Conservation (phyloP, 805 yeast species). For the Diddensiella caesifluorescens region DNA sequence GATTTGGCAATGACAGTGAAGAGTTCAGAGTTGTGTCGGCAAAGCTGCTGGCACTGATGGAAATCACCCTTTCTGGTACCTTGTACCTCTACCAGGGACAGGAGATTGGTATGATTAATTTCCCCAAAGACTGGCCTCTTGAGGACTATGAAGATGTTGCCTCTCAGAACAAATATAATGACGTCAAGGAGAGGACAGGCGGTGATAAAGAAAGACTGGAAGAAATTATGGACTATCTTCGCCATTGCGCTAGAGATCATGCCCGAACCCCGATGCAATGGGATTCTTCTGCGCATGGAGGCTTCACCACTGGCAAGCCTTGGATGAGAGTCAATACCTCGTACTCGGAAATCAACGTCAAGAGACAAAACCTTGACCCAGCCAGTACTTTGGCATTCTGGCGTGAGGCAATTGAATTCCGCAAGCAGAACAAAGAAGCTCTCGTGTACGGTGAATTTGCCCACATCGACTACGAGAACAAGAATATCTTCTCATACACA, state of each 20-base stretch:
- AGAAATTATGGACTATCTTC: constrained; percentile 16
- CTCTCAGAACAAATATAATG: constrained; percentile 26
- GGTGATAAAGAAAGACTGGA: constrained; percentile 6
- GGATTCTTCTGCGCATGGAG: constrained; percentile 41
- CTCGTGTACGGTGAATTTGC: constrained; percentile 43
- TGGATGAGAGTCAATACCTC: constrained; percentile 52
- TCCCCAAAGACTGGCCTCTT: constrained; percentile 39
- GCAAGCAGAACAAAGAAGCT: constrained; percentile 42
- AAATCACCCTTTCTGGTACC: constrained; percentile 47
- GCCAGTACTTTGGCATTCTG: constrained; percentile 45
- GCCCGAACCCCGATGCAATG: constrained; percentile 56
- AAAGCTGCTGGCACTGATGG: constrained; percentile 45
- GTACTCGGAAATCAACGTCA: constrained; percentile 45
- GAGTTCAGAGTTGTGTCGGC: constrained; percentile 37
- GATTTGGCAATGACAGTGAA: constrained; percentile 40
- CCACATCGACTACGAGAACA: constrained; percentile 41
- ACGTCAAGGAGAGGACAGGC: constrained; percentile 5
- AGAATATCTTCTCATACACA: constrained; percentile 38
- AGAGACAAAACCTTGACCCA: constrained; percentile 41
- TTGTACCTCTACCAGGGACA: constrained; percentile 56
- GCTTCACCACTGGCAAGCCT: constrained; percentile 43
- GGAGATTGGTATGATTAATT: constrained; percentile 52
- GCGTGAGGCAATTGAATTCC: constrained; percentile 38
- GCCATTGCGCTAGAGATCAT: constrained; percentile 43
- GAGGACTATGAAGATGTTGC: constrained; percentile 48